Base-by-base conservation (phyloP, 2,329 filamentous ascomycete species). In the Coniochaeta hoffmannii region DNA sequence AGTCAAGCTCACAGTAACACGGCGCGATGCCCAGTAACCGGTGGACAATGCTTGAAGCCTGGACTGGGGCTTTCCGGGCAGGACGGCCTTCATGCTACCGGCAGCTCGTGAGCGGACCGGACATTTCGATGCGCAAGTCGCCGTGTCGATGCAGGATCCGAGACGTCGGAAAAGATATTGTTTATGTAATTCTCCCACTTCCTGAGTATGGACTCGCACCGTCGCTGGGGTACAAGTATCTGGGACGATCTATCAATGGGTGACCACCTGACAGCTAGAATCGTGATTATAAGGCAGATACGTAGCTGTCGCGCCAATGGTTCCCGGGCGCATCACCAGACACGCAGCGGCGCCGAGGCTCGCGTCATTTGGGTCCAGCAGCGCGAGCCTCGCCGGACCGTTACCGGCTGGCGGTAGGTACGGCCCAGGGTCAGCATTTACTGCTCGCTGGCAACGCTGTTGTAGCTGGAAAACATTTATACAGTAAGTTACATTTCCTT, bases 21-120 rank as follows among this genome's bases (percentile, higher is more conserved):
- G 65, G 64, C 66, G 62, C 30, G 63, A 64, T 35, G 73, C 68
- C 75, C 75, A 78, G 63, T 68, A 73, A 59, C 74, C 75, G 53
- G 73, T 76, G 22, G 74, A 70, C 58, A 77, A 64, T 62, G 73
- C 75, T 69, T 76, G 75, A 62, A 75, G 73, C 62, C 70, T 68
- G 61, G 74, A 68, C 68, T 76, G 74, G 59, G 75, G 75, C 69
- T 72, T 73, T 63, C 75, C 75, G 60, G 75, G 75, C 64, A 78
- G 73, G 67, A 76, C 67, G 60, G 69, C 73, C 68, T 72, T 75
- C 74, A 76, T 76, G 66, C 68, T 68, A 65, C 64, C 63, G 56
- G 55, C 56, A n/a, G 22, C 54, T 34, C 38, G 30, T 54, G 53
- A 41, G 50, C 52, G 50, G 15, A 58, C 63, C 63, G 63, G 30